phyloP scores from a whole-genome alignment of 2,329 filamentous ascomycete genomes.

The Polytolypa hystricis region DNA sequence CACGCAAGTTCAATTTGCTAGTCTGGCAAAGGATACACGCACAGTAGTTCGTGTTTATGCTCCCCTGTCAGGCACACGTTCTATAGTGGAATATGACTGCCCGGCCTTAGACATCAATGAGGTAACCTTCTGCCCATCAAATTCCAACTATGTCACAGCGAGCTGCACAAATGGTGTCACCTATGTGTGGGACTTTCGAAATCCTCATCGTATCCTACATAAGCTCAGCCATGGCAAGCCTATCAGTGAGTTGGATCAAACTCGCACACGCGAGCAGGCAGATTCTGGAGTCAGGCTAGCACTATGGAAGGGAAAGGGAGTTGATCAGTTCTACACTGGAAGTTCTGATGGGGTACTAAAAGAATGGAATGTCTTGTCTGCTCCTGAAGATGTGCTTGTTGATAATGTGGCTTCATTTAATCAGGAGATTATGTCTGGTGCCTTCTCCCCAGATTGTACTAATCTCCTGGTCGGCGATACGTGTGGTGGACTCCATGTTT shows the following conservation, averaged over 20 bases:
- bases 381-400: slow-evolving; percentile 40
- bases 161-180: slow-evolving; percentile 50
- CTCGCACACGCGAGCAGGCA: slow-evolving; percentile 34
- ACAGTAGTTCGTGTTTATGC: slow-evolving; percentile 46
- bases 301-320: slow-evolving; percentile 42
- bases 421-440: slow-evolving; percentile 47
- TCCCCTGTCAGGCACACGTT: slow-evolving; percentile 23
- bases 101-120: slow-evolving; percentile 52
- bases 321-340: slow-evolving; percentile 46
- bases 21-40: slow-evolving; percentile 25
- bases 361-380: slow-evolving; percentile 46
- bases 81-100: slow-evolving; percentile 42
- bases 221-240: slow-evolving; percentile 41
- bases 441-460: slow-evolving; percentile 45
- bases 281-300: slow-evolving; percentile 50
- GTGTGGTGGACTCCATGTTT: slow-evolving; percentile 42
- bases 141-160: slow-evolving; percentile 42
- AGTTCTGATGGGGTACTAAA: slow-evolving; percentile 52
- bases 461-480: slow-evolving; percentile 49
- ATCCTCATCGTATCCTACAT: slow-evolving; percentile 36
- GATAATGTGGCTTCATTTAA: slow-evolving; percentile 39
- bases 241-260: slow-evolving; percentile 35
- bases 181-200: slow-evolving; percentile 50
- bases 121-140: slow-evolving; percentile 38
- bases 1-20: slow-evolving; percentile 18